Percentiles rank a stretch among this genome's conserved stretches.
These are phyloP conservation scores for Pythium rishiriense DNA, from an alignment of 352 stramenopile species.

Conservation along the genomic window DNA sequence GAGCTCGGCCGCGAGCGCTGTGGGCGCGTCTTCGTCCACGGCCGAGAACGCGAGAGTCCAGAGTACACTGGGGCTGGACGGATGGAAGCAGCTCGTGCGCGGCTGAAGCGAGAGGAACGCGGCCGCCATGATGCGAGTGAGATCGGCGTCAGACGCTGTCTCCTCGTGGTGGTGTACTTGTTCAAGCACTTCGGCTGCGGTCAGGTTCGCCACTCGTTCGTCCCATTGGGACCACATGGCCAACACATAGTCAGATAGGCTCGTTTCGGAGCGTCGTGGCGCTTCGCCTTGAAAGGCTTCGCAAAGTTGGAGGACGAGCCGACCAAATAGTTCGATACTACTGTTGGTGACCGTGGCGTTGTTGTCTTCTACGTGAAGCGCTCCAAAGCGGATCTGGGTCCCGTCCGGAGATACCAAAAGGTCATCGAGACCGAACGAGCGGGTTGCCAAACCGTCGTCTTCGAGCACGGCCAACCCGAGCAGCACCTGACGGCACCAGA, in stretches of 20 bases:
- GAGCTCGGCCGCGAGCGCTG: slow-evolving; percentile 3
- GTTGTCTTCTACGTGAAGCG: slow-evolving; percentile 9
- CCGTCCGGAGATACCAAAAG: slow-evolving; percentile 36
- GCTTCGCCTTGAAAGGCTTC: neutral
- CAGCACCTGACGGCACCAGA: slow-evolving; percentile 40
- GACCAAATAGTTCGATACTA: neutral
- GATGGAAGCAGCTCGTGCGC: neutral
- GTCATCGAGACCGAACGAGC: slow-evolving; percentile 24
- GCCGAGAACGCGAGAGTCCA: slow-evolving; percentile 9
- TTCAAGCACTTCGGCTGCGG: neutral
- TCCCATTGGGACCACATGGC: slow-evolving; percentile 5
- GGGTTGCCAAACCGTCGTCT: slow-evolving; percentile 29
- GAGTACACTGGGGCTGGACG: neutral
- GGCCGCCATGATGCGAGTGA: neutral
- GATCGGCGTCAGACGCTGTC: neutral
- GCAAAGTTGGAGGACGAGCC: neutral
- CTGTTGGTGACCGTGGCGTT: neutral
- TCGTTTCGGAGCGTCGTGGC: no score
- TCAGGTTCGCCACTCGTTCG: neutral
- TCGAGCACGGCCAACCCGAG: slow-evolving; percentile 33
- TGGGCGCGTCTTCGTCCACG: slow-evolving; percentile 11
- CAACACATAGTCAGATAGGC: no score
- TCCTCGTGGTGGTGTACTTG: neutral
- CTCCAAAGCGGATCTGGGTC: slow-evolving; percentile 30
- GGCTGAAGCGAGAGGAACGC: slow-evolving; percentile 19